Base-by-base conservation (phyloP, 1,284 basidiomycete species). In the Meira miltonrushii region DNA sequence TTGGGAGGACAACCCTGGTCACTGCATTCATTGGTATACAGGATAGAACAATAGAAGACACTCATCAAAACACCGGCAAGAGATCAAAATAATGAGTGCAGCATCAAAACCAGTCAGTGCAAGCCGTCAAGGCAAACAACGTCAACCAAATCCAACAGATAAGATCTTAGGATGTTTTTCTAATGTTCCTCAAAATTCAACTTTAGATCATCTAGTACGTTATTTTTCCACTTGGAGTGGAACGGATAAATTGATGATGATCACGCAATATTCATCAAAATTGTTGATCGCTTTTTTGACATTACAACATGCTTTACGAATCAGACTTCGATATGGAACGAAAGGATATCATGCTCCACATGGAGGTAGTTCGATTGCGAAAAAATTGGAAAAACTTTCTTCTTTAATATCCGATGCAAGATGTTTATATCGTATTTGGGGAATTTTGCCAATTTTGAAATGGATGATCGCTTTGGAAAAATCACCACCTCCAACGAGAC, bases 161-260 rank as follows among this genome's bases (percentile, higher is more conserved):
- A 54, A 59, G 51, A 54, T 67, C 39, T 66, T 74, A 39, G 72
- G 72, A 17, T 62, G 62, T 61, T 72, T 78, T 59, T 65, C 64
- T 54, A 58, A 72, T 51, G 65, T 77, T 19, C 62, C 68, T 19
- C 68, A 68, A 23, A 69, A 62, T 13, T 50, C 55, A 23, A 65
- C 65, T 39, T 67, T 78, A 37, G 70, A 74, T 40, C 74, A 77
- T 55, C 54, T 68, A 39, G 68, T 75, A n/a, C 72, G 75, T 33
- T 78, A 74, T 52, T 67, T 78, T 25, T 64, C 66, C 17, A 74
- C 75, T 15, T 78, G 75, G 75, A 69, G 62, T 33, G 75, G 75
- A 12, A 71, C 72, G 3, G 75, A 78, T 58, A 78, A 78, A 62
- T 67, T 66, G 21, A 21, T 78, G 28, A 78, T 78, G 75, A 55